phyloP scores from a whole-genome alignment of 768 basidiomycete genomes.

The Auricularia auricula-judae region DNA sequence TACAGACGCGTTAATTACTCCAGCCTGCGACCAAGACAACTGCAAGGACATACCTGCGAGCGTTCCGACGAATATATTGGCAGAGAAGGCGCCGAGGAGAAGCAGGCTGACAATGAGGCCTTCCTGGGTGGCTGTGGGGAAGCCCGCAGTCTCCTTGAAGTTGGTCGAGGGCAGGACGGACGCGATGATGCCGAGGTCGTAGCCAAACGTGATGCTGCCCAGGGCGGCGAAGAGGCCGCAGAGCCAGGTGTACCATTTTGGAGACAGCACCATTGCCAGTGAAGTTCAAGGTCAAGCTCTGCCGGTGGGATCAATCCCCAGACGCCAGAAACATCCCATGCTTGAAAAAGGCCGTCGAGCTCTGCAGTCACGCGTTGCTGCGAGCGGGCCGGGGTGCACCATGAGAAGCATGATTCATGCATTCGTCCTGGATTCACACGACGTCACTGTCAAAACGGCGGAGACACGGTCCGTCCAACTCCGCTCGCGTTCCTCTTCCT shows the following conservation, averaged over 20 bases:
- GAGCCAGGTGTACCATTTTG: slow-evolving; percentile 43
- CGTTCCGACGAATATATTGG: slow-evolving; percentile 34
- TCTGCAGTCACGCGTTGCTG: too few species aligned
- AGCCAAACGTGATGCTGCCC: slow-evolving; percentile 33
- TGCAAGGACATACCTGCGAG: slow-evolving; percentile 28
- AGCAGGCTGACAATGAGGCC: slow-evolving; percentile 31
- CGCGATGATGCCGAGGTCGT: slow-evolving; percentile 42
- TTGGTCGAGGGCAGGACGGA: slow-evolving; percentile 21
- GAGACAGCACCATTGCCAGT: slow-evolving; percentile 24
- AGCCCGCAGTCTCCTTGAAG: slow-evolving; percentile 24
- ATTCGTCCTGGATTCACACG: too few species aligned
- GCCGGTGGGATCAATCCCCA: too few species aligned
- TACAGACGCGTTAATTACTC: too few species aligned
- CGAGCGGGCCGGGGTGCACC: too few species aligned
- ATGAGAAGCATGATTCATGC: too few species aligned
- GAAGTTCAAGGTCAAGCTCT: not conserved
- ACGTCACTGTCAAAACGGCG: too few species aligned
- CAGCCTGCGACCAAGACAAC: not conserved
- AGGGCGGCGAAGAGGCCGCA: slow-evolving; percentile 35
- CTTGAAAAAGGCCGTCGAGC: too few species aligned
- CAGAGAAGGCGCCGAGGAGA: slow-evolving; percentile 17
- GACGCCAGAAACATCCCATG: too few species aligned
- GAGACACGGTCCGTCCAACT: too few species aligned
- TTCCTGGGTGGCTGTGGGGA: slow-evolving; percentile 24
- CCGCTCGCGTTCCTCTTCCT: too few species aligned